phyloP scores from a whole-genome alignment of 2,329 filamentous ascomycete species.

The Fusarium sp. region DNA sequence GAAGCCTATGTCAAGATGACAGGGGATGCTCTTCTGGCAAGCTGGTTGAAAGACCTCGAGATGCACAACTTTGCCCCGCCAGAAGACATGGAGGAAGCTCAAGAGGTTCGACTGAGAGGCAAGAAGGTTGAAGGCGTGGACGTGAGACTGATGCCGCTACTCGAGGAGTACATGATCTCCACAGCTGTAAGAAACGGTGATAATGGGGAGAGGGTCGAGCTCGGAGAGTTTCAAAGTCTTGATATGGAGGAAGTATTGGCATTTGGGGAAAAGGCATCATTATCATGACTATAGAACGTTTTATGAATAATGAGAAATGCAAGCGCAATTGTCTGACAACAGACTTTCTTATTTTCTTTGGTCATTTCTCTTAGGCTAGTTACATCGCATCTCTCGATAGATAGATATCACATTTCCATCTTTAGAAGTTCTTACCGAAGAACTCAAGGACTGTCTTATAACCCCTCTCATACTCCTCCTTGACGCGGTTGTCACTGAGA shows the following conservation, averaged over 20 bases:
- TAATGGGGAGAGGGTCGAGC: conserved; percentile 50
- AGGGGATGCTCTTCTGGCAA: conserved; percentile 78
- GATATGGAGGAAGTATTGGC: conserved; percentile 57
- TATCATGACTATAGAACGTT: background rate
- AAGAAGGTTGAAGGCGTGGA: conserved; percentile 47
- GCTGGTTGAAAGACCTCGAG: conserved; percentile 76
- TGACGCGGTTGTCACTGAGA: conserved; percentile 64
- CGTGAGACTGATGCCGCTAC: conserved; percentile 49
- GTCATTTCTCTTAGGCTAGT: conserved; percentile 18
- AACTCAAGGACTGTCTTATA: conserved; percentile 69
- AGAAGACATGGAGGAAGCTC: conserved; percentile 36
- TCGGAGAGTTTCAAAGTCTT: conserved; percentile 56
- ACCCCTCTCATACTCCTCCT: conserved; percentile 69
- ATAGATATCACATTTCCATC: background rate
- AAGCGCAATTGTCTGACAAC: background rate
- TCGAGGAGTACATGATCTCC: conserved; percentile 66
- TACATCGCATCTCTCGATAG: background rate
- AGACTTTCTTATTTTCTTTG: background rate
- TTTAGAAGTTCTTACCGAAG: conserved; percentile 61
- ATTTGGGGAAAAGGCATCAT: conserved; percentile 51
- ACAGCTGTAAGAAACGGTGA: conserved; percentile 58
- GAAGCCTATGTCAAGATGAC: conserved; percentile 88
- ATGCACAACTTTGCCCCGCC: conserved; percentile 72
- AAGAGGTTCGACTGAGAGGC: conserved; percentile 47
- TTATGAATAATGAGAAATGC: conserved; percentile 6